phyloP scores from a whole-genome alignment of 768 basidiomycete genomes.

The Podaxis pistillaris region DNA sequence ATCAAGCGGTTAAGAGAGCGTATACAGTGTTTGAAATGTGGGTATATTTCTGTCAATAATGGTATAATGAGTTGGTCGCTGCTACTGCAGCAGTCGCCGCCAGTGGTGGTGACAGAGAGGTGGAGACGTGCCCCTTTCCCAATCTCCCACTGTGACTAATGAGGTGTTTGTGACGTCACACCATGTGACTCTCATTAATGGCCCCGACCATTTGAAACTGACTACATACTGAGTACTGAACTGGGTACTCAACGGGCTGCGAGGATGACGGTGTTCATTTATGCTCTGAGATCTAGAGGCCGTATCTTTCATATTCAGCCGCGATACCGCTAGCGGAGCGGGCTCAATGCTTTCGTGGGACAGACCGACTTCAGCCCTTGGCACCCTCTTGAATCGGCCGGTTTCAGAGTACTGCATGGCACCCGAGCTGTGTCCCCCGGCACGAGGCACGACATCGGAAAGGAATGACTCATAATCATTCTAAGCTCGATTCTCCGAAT shows the following conservation, averaged over 20 bases:
- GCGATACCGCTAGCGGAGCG: slow-evolving; percentile 9
- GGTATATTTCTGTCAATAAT: slow-evolving; percentile 9
- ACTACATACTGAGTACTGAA: not conserved
- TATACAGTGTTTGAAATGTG: not conserved
- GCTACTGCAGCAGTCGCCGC: slow-evolving; percentile 11
- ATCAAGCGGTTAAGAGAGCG: slow-evolving; percentile 12
- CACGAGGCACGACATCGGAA: slow-evolving; percentile 2
- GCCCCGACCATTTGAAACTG: not conserved
- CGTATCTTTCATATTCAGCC: slow-evolving; percentile 1
- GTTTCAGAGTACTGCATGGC: slow-evolving; percentile 3
- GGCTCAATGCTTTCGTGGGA: not conserved
- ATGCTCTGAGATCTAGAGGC: not conserved
- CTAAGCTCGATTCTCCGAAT: not conserved
- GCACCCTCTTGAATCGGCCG: not conserved
- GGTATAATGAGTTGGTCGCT: slow-evolving; percentile 2
- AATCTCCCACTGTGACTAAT: slow-evolving; percentile 8
- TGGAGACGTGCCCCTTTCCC: not conserved
- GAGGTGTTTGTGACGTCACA: slow-evolving; percentile 1
- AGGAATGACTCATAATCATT: not conserved
- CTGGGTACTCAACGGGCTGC: not conserved
- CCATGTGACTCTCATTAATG: slow-evolving; percentile 1
- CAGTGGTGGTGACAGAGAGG: slow-evolving; percentile 8
- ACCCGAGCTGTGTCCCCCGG: slow-evolving; percentile 4
- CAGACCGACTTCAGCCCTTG: not conserved
- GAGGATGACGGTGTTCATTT: slow-evolving; percentile 10